Conservation (phyloP, 2,329 filamentous ascomycete species). For the Hymenoscyphus repandus region DNA sequence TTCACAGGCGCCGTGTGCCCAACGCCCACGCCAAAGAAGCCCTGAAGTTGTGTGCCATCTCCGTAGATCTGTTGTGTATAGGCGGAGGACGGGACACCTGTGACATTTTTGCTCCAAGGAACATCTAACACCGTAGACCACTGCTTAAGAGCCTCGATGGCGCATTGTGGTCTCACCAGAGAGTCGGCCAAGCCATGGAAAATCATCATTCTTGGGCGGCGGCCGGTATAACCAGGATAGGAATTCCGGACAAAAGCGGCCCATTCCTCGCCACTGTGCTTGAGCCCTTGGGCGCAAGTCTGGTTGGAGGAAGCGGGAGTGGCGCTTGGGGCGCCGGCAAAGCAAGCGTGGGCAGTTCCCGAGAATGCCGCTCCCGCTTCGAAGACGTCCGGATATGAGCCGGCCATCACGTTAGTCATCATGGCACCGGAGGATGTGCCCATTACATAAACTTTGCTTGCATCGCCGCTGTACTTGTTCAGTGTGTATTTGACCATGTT, state of each 20-base stretch:
- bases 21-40: neutral
- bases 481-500: conserved; percentile 52
- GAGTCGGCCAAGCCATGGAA: conserved; percentile 36
- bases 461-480: conserved; percentile 43
- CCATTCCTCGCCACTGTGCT: conserved; percentile 40
- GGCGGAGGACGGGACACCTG: conserved; percentile 22
- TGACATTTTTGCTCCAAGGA: conserved; percentile 20
- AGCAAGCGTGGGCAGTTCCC: conserved; percentile 7
- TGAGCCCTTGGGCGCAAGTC: conserved; percentile 33
- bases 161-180: conserved; percentile 35
- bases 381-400: conserved; percentile 36
- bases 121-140: conserved; percentile 41
- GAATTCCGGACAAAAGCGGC: conserved; percentile 39
- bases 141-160: conserved; percentile 39
- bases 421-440: conserved; percentile 43
- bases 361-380: conserved; percentile 26
- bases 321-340: conserved; percentile 7
- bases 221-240: conserved; percentile 32
- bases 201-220: conserved; percentile 7
- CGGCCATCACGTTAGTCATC: conserved; percentile 43
- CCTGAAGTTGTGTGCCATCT: conserved; percentile 13
- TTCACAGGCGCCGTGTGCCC: conserved; percentile 1
- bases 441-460: conserved; percentile 46
- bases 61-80: conserved; percentile 32
- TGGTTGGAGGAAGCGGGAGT: conserved; percentile 30